Evolutionary conservation across 2,329 filamentous ascomycete species (phyloP).

Genomic region (Akanthomyces dipterigenus): DNA sequence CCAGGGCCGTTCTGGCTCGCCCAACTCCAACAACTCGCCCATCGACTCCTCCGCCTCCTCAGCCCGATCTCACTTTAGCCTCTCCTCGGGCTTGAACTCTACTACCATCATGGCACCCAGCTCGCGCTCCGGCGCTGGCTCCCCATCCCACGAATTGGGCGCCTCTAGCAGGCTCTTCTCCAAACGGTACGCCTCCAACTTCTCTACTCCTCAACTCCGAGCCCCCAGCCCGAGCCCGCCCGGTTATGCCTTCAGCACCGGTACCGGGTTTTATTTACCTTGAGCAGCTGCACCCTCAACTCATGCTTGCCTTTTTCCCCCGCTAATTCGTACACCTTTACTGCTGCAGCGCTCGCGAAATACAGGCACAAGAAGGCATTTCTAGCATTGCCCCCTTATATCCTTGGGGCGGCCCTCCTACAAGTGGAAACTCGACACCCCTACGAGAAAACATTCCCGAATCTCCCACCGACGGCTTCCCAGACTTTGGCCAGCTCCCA

Average conservation of each 20-base stretch:
- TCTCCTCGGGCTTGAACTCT: conserved; percentile 55
- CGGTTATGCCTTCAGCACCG: background rate
- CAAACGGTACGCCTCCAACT: conserved; percentile 64
- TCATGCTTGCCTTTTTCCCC: background rate
- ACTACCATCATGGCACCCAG: conserved; percentile 52
- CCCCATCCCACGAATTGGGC: conserved; percentile 85
- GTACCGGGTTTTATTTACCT: background rate
- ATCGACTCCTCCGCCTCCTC: conserved; percentile 61
- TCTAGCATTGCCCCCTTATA: conserved; percentile 57
- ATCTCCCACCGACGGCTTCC: conserved; percentile 91
- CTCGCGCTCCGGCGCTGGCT: conserved; percentile 79
- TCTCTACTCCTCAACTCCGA: conserved; percentile 7
- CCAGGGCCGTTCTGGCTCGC: conserved; percentile 67
- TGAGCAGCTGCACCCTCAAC: background rate
- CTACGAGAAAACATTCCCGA: conserved; percentile 96
- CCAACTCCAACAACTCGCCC: conserved; percentile 72
- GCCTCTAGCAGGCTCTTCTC: conserved; percentile 73
- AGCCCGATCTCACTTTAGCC: conserved; percentile 66
- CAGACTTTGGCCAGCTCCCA: conserved; percentile 72
- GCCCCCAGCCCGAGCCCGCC: background rate
- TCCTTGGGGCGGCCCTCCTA: conserved; percentile 92
- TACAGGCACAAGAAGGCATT: conserved; percentile 92
- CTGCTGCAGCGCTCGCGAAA: conserved; percentile 72
- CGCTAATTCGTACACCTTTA: background rate
- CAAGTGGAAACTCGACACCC: conserved; percentile 92